Base-by-base conservation (phyloP, 140 eudicot genomes). In the Erigeron philadelphicus region DNA sequence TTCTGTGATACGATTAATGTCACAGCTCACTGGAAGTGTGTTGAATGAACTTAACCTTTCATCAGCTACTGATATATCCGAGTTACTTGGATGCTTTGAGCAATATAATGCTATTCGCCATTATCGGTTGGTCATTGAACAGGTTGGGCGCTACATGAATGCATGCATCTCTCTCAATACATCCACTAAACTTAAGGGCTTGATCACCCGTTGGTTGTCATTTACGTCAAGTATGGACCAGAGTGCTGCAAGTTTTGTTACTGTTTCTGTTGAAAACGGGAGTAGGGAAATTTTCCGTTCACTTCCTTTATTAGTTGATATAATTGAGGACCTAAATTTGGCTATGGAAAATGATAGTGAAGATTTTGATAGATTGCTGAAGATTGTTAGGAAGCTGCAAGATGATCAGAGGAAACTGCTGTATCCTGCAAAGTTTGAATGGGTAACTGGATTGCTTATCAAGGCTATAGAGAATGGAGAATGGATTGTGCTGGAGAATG, bases 391-490 rank as follows among this genome's bases (percentile, higher is more conserved):
- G 44, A 87, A 85, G 81, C 68, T 87, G 75, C 86, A 76, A 48
- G 90, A 80, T 41, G 81, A 80, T 77, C 72, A 72, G 40, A 64
- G 47, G 76, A 80, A 77, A 66, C 46, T 76, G 49, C 15, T 72
- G 42, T 67, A 80, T 72, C 81, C 96, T n/a, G 90, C 86, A 40
- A 94, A 89, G 75, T 94, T 94, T 85, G 99, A 94, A 75, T 94
- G 99, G 99, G 95, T 84, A n/a, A 79, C 90, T 21, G 99, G 97
- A 49, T 48, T 80, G 70, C 82, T 94, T 25, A 73, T 87, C 41
- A 89, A 86, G 81, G 99, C 97, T 42, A 87, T 94, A 48, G 91
- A 89, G 67, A 87, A 89, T 76, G 99, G 99, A 42, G 99, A 94
- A 69, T 89, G 99, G 99, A 84, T 94, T 64, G 88, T 94, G 55